Conservation (phyloP, 1,284 basidiomycete genomes). For the Fomes fomentarius region DNA sequence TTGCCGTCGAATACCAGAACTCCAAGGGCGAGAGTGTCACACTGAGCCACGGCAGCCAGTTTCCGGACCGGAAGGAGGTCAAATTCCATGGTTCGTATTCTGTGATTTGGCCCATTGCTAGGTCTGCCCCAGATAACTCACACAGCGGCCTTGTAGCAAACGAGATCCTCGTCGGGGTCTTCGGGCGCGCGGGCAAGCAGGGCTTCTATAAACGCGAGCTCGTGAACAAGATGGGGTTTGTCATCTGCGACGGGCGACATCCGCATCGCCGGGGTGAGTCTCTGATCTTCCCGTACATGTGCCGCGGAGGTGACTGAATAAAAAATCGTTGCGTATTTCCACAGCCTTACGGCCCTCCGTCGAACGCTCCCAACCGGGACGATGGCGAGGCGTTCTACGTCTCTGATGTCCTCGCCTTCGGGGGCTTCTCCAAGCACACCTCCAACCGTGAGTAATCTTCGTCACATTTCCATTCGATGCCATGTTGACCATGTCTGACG, state of each 20-base stretch:
- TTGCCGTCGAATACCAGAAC: conserved; percentile 16
- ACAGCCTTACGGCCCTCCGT: conserved; percentile 26
- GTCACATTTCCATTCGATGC: not conserved
- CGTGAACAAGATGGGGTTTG: conserved; percentile 19
- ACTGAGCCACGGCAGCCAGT: conserved; percentile 14
- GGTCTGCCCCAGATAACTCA: not conserved
- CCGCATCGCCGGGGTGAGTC: conserved; percentile 16
- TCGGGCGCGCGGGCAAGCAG: conserved; percentile 18
- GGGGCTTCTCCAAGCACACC: conserved; percentile 11
- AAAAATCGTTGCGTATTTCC: no score
- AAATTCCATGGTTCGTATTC: not conserved
- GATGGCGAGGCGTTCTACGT: conserved; percentile 16
- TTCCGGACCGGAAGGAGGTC: not conserved
- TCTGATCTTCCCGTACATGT: no score
- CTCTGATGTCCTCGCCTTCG: conserved; percentile 18
- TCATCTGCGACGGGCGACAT: conserved; percentile 14
- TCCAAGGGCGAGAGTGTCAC: not conserved
- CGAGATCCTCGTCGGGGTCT: conserved; percentile 17
- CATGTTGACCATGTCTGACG: no score
- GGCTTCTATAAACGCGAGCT: conserved; percentile 16
- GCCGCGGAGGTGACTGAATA: no score
- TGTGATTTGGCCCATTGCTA: not conserved
- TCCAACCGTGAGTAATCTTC: not conserved
- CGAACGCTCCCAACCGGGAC: conserved; percentile 10
- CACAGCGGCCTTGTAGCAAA: conserved; percentile 1